A percentile compares a stretch with the other conserved stretches of the same genome.
Evolutionary conservation across 345 rosid species (phyloP).

Genomic region (Clarkia xantiana): DNA sequence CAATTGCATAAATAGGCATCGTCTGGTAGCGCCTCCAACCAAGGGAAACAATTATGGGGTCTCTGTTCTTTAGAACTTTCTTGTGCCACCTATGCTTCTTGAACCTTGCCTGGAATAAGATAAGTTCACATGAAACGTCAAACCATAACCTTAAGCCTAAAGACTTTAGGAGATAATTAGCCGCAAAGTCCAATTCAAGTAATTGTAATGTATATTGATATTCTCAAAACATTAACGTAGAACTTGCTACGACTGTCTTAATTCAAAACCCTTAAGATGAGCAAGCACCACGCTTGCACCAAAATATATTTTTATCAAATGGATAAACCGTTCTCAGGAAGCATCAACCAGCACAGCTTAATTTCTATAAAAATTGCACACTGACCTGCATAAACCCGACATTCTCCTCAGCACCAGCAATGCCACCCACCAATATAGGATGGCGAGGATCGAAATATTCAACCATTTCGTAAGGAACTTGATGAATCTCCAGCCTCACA

Average conservation of each 20-base stretch:
- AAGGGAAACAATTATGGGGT: conserved; percentile 76
- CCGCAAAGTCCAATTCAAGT: too few relatives aligned
- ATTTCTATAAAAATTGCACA: not conserved
- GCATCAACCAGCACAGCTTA: not conserved
- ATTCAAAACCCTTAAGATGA: too few relatives aligned
- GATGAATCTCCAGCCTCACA: conserved; percentile 75
- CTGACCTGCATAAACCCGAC: conserved; percentile 95
- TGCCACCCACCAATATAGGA: conserved; percentile 79
- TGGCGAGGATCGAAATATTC: conserved; percentile 81
- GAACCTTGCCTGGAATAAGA: conserved; percentile 47
- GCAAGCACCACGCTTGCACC: too few relatives aligned
- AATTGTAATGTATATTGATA: too few relatives aligned
- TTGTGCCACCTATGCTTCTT: conserved; percentile 90
- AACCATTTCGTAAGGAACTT: conserved; percentile 90
- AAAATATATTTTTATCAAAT: too few relatives aligned
- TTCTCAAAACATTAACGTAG: too few relatives aligned
- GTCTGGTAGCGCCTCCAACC: conserved; percentile 98
- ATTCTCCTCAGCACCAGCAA: conserved; percentile 79
- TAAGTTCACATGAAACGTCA: not conserved
- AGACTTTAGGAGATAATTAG: too few relatives aligned
- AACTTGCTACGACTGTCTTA: too few relatives aligned
- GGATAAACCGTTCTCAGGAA: too few relatives aligned
- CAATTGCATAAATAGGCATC: conserved; percentile 66
- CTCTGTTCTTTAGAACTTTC: conserved; percentile 76
- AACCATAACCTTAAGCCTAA: not conserved